Conservation (phyloP, 495 filamentous ascomycete species). For the Thermothielavioides terrestris region DNA sequence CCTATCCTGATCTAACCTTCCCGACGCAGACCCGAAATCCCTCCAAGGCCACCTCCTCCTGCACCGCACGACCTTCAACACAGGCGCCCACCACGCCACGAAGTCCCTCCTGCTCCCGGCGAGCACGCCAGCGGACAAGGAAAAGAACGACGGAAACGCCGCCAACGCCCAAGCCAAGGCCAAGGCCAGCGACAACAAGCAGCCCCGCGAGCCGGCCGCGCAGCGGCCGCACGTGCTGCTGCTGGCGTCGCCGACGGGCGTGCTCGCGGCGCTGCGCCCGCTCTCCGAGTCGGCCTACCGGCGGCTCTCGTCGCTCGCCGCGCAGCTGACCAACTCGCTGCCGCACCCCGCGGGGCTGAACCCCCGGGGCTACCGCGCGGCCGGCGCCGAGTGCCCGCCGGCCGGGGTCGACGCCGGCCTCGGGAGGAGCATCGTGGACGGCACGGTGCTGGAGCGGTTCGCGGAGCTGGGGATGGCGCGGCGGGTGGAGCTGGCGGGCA, state of each 20-base stretch:
- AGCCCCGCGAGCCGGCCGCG: neutral
- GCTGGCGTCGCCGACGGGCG: conserved; percentile 61
- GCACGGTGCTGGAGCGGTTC: conserved; percentile 51
- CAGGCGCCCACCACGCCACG: conserved; percentile 68
- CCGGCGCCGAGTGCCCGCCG: conserved; percentile 21
- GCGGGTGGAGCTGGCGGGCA: conserved; percentile 58
- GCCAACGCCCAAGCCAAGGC: conserved; percentile 7
- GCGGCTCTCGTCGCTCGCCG: conserved; percentile 70
- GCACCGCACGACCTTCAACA: conserved; percentile 71
- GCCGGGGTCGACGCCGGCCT: conserved; percentile 40
- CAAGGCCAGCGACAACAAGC: conserved; percentile 14
- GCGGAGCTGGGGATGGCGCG: conserved; percentile 59
- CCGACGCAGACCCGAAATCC: conserved; percentile 72
- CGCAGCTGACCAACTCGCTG: conserved; percentile 65
- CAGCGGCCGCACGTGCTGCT: conserved; percentile 53
- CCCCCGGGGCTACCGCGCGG: conserved; percentile 61
- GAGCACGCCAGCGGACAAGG: conserved; percentile 26
- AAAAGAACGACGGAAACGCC: conserved; percentile 2
- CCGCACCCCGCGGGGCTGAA: conserved; percentile 75
- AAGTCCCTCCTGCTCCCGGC: conserved; percentile 67
- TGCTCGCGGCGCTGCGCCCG: conserved; percentile 65
- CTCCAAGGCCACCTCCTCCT: conserved; percentile 81
- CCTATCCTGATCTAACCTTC: conserved; percentile 15
- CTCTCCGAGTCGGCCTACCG: conserved; percentile 76
- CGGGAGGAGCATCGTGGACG: conserved; percentile 44